A percentile compares a stretch with the other conserved stretches of the same genome.
Evolutionary conservation across 352 stramenopile genomes (phyloP).

Genomic region (Pythium phragmiticola): DNA sequence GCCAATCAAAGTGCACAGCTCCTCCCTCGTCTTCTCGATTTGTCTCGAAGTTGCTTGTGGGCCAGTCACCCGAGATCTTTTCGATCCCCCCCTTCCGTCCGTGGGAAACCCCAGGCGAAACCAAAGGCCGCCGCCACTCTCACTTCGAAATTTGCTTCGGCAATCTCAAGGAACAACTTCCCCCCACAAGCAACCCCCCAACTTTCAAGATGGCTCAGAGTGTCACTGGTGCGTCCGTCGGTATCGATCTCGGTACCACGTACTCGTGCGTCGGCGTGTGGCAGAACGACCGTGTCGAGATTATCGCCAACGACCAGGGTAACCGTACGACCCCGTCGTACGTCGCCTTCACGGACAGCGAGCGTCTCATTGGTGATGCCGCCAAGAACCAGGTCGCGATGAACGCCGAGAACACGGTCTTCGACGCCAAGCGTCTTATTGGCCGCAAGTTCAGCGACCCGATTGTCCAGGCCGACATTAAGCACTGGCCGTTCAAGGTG

Average conservation of each 20-base stretch:
- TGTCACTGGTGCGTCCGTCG: slow-evolving; percentile 59
- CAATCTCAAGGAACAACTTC: slow-evolving; percentile 20
- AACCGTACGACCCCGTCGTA: slow-evolving; percentile 96
- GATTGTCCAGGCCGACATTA: slow-evolving; percentile 73
- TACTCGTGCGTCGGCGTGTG: slow-evolving; percentile 97
- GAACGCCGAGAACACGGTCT: slow-evolving; percentile 62
- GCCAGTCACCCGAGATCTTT: slow-evolving; percentile 28
- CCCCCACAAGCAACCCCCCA: slow-evolving; percentile 12
- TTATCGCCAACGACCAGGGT: slow-evolving; percentile 95
- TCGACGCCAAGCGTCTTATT: slow-evolving; percentile 68
- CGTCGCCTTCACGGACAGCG: slow-evolving; percentile 94
- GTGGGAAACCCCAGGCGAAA: not conserved
- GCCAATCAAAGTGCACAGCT: slow-evolving; percentile 18
- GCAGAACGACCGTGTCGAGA: slow-evolving; percentile 95
- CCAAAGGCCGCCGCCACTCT: not conserved
- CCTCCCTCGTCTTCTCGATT: slow-evolving; percentile 22
- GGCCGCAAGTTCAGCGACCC: slow-evolving; percentile 88
- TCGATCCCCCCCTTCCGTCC: not conserved
- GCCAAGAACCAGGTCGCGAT: slow-evolving; percentile 94
- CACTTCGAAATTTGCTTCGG: slow-evolving; percentile 34
- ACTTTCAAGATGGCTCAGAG: slow-evolving; percentile 7
- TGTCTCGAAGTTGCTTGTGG: slow-evolving; percentile 22
- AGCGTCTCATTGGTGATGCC: slow-evolving; percentile 94
- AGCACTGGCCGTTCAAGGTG: slow-evolving; percentile 60
- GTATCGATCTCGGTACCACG: slow-evolving; percentile 97